phyloP scores from a whole-genome alignment of 2,329 filamentous ascomycete genomes.

The Oidium heveae region DNA sequence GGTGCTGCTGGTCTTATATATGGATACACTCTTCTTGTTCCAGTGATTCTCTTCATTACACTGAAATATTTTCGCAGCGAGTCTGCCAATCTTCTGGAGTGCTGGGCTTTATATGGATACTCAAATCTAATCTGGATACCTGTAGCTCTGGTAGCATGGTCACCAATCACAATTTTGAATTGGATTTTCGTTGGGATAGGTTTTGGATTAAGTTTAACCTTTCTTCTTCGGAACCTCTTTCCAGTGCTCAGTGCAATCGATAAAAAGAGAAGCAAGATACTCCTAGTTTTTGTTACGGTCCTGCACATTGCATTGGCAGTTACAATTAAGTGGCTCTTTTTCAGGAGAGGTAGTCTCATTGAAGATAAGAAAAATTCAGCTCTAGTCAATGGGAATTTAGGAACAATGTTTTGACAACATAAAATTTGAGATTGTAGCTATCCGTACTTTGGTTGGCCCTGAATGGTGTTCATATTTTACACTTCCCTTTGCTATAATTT shows the following conservation, averaged over 20 bases:
- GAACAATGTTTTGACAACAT: too few relatives aligned
- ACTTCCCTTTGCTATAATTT: too few relatives aligned
- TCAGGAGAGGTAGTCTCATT: slow-evolving; percentile 16
- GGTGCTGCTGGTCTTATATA: slow-evolving; percentile 80
- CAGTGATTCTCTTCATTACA: slow-evolving; percentile 61
- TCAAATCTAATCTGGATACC: slow-evolving; percentile 93
- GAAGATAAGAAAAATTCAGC: neutral
- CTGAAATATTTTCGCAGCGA: slow-evolving; percentile 92
- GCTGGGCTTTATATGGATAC: slow-evolving; percentile 89
- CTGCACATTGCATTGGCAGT: slow-evolving; percentile 77
- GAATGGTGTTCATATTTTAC: too few relatives aligned
- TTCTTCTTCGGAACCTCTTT: slow-evolving; percentile 66
- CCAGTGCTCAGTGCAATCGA: slow-evolving; percentile 86
- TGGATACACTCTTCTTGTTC: slow-evolving; percentile 77
- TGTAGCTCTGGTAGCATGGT: slow-evolving; percentile 80
- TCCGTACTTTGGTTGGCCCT: too few relatives aligned
- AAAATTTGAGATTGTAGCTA: too few relatives aligned
- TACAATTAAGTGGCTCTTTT: slow-evolving; percentile 92
- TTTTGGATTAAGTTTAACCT: slow-evolving; percentile 58
- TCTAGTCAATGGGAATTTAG: neutral
- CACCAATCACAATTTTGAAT: slow-evolving; percentile 63
- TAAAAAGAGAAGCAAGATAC: slow-evolving; percentile 65
- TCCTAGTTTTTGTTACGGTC: slow-evolving; percentile 60
- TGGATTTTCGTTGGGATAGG: slow-evolving; percentile 80
- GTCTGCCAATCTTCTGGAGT: slow-evolving; percentile 78